Base-by-base conservation (phyloP, 768 basidiomycete species). In the Lentinula guzmanii region DNA sequence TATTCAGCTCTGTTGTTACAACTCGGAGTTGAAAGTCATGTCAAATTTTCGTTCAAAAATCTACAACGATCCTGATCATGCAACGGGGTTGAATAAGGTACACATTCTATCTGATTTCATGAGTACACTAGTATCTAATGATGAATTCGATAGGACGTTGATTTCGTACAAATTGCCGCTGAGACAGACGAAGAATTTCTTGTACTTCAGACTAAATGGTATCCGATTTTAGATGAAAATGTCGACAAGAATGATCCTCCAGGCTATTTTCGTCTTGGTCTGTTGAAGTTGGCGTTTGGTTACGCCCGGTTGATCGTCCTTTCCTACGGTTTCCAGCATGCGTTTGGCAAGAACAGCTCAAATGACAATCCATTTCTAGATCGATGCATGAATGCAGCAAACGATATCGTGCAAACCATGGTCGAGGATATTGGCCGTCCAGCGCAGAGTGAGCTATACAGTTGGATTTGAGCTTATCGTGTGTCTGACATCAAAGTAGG, bases 1-100 rank as follows among this genome's bases (percentile, higher is more conserved):
- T 70, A 86, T 94, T 54, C 92, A 94, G 58, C 74, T 87, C 42
- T 89, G 84, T 67, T 86, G 83, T 13, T 93, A 93, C 69, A 93
- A 89, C 62, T 80, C 84, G 4, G 89, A 90, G 69, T 72, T 93
- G 65, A 82, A 84, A 67, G 71, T 89, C 28, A 82, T 90, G 71
- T 77, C 81, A 3, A 68, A 70, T 15, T 93, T 91, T 67, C 70
- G 80, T 62, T 75, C 76, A 9, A 82, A 81, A 68, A 86, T 93
- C 21, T 86, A 90, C 69, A 90, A 82, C 66, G 82, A 92, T 70
- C 87, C 88, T 5, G 75, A 78, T 51, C 87, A 89, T 64, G 89
- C 90, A 0, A 88, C 84, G 15, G 89, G 90, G 0, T 72, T 92
- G 63, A 90, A 91, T 71, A 90, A 85, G 82, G 90, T 86, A 57